A percentile compares a stretch with the other conserved stretches of the same genome.
These are phyloP conservation scores for Halophytophthora polymorphica DNA, from an alignment of 352 stramenopile genomes.

Conservation along the genomic window DNA sequence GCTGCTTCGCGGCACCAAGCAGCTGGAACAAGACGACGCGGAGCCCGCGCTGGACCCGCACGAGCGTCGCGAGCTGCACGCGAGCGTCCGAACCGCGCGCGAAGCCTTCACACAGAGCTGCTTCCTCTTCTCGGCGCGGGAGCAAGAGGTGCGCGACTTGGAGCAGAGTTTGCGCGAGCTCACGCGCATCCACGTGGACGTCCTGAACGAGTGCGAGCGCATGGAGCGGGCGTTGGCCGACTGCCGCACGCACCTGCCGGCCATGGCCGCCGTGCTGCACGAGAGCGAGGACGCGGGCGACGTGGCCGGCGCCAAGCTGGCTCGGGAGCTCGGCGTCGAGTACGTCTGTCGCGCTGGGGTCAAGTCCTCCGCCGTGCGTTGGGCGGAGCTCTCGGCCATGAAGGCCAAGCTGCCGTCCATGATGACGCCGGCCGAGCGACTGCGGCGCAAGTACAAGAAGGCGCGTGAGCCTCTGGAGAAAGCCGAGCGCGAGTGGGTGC, in stretches of 20 bases:
- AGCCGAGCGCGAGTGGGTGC: slow-evolving; percentile 73
- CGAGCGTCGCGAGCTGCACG: slow-evolving; percentile 38
- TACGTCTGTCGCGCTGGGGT: slow-evolving; percentile 46
- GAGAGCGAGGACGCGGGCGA: slow-evolving; percentile 26
- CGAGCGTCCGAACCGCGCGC: slow-evolving; percentile 26
- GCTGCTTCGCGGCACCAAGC: slow-evolving; percentile 40
- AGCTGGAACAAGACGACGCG: slow-evolving; percentile 49
- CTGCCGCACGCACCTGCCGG: slow-evolving; percentile 49
- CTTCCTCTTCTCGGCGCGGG: slow-evolving; percentile 67
- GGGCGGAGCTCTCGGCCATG: slow-evolving; percentile 70
- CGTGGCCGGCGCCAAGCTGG: slow-evolving; percentile 48
- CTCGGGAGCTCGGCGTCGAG: slow-evolving; percentile 55
- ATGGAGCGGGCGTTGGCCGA: slow-evolving; percentile 58
- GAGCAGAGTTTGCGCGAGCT: slow-evolving; percentile 61
- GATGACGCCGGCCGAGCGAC: slow-evolving; percentile 67
- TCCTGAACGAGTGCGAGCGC: slow-evolving; percentile 52
- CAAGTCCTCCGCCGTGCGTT: slow-evolving; percentile 59
- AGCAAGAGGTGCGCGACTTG: slow-evolving; percentile 71
- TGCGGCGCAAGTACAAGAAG: slow-evolving; percentile 84
- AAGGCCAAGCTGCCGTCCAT: slow-evolving; percentile 74
- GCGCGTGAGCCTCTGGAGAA: slow-evolving; percentile 53
- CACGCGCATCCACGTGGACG: slow-evolving; percentile 58
- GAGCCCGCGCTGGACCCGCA: slow-evolving; percentile 32
- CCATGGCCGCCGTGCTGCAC: slow-evolving; percentile 43
- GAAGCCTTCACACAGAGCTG: slow-evolving; percentile 58